These are phyloP conservation scores for Phyllosticta citriasiana DNA, from an alignment of 2,329 filamentous ascomycete genomes.

Conservation along the genomic window DNA sequence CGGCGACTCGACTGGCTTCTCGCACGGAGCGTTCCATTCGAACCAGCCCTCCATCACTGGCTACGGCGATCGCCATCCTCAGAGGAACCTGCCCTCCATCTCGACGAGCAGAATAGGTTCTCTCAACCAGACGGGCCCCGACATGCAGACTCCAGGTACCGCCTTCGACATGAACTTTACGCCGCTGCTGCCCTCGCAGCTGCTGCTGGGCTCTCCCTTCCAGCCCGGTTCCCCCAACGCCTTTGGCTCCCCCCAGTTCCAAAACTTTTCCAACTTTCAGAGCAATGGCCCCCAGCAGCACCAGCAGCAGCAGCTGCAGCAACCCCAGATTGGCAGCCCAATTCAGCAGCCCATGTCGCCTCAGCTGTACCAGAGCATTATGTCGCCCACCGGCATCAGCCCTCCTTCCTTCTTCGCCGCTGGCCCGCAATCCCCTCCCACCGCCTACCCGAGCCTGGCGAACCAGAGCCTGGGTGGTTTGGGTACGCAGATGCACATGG, in stretches of 20 bases:
- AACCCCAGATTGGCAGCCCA: constrained; percentile 60
- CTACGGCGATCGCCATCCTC: constrained; percentile 78
- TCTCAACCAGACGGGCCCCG: constrained; percentile 49
- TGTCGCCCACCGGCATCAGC: constrained; percentile 76
- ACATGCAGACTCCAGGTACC: constrained; percentile 78
- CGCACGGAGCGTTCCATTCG: constrained; percentile 81
- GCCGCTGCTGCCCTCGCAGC: constrained; percentile 83
- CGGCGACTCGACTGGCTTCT: constrained; percentile 71
- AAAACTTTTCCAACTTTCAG: constrained; percentile 63
- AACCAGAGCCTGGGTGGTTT: constrained; percentile 53
- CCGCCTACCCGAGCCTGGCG: constrained; percentile 56
- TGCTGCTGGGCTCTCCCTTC: constrained; percentile 91
- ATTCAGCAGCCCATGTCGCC: constrained; percentile 66
- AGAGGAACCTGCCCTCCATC: constrained; percentile 84
- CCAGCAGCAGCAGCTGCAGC: constrained; percentile 47
- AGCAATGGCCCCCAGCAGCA: constrained; percentile 48
- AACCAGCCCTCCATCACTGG: constrained; percentile 63
- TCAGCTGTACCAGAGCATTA: constrained; percentile 71
- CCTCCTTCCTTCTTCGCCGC: constrained; percentile 64
- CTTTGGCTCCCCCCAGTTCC: constrained; percentile 86
- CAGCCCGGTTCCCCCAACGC: constrained; percentile 86
- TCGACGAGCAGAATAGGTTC: constrained; percentile 65
- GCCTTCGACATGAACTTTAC: constrained; percentile 98
- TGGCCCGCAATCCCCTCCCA: constrained; percentile 76
- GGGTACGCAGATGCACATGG: constrained; percentile 65